Percentiles rank a stretch among this genome's conserved stretches.
phyloP scores from a whole-genome alignment of 2,329 filamentous ascomycete species.

The Diaporthe sp. region DNA sequence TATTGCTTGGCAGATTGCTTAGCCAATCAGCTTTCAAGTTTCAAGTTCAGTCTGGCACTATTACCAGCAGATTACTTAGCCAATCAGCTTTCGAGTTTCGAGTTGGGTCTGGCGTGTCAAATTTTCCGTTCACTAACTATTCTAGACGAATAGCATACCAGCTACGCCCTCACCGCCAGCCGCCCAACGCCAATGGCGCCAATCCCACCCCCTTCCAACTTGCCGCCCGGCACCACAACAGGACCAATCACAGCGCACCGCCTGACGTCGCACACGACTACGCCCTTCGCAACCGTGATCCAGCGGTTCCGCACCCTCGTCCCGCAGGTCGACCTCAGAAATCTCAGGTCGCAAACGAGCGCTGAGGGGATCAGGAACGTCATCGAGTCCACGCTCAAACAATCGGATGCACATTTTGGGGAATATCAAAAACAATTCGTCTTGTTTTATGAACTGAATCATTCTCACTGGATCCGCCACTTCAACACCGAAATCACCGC shows the following conservation, averaged over 20 bases:
- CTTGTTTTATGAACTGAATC: slow-evolving; percentile 8
- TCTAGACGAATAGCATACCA: no score
- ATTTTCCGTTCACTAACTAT: no score
- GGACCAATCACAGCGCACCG: not conserved
- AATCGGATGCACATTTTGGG: not conserved
- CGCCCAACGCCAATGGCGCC: not conserved
- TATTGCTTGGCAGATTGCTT: no score
- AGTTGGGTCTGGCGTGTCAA: no score
- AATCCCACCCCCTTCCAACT: not conserved
- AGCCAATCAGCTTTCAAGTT: no score
- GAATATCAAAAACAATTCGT: not conserved
- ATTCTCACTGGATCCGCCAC: not conserved
- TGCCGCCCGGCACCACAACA: not conserved
- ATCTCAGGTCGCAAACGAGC: not conserved
- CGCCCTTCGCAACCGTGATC: not conserved
- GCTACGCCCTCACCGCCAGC: slow-evolving; percentile 3
- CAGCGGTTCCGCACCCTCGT: slow-evolving; percentile 12
- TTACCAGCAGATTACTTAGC: no score
- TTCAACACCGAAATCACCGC: not conserved
- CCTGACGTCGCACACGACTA: not conserved
- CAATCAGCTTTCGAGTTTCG: no score
- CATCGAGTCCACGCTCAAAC: slow-evolving; percentile 1
- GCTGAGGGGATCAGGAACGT: not conserved
- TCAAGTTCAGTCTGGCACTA: no score
- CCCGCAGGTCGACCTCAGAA: not conserved